Base-by-base conservation (phyloP, 1,284 basidiomycete genomes). In the Lentinula novae-zelandiae region DNA sequence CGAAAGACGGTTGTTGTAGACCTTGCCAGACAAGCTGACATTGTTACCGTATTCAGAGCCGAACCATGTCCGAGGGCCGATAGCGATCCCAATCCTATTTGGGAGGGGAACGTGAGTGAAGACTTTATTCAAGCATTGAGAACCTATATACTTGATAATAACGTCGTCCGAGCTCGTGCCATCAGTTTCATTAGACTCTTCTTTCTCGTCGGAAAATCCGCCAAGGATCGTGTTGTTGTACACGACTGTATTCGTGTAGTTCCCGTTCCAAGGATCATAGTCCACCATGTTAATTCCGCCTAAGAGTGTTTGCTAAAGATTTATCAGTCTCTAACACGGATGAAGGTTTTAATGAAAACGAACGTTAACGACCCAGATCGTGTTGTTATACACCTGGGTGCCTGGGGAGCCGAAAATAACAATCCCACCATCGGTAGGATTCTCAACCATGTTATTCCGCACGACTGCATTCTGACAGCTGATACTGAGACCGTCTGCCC, bases 231-330 rank as follows among this genome's bases (percentile, higher is more conserved):
- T 79, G 69, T 95, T 95, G 69, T 88, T 81, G 53, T 50, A 33
- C 13, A 95, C 90, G 33, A 90, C 73, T 7, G 86, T 87, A 42
- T 83, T 80, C 0, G 80, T 80, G 70, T 83, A 95, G 70, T 92
- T 77, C 0, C 92, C 93, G n/a, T 69, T 68, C 77, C 82, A 93
- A 0, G 93, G 92, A 4, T 77, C 69, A 61, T 86, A 85, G 68
- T 95, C 92, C 10, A 95, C 93, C 79, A 93, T 71, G 67, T 90
- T 91, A 65, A 94, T 92, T 13, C 92, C 91, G 42, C 91, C 91
- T 12, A 93, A 77, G 1, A 89, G 75, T 0, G 87, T 90, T 66
- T 84, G 76, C 87, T 90, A 60, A 52, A 51, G 27, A 22, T 52
- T 4, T 57, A 60, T 49, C 44, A 48, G 51, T 22, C 48, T 22